Percentiles rank a stretch among this genome's conserved stretches.
These are phyloP conservation scores for Tulasnella sp. DNA, from an alignment of 768 basidiomycete species.

Conservation along the genomic window DNA sequence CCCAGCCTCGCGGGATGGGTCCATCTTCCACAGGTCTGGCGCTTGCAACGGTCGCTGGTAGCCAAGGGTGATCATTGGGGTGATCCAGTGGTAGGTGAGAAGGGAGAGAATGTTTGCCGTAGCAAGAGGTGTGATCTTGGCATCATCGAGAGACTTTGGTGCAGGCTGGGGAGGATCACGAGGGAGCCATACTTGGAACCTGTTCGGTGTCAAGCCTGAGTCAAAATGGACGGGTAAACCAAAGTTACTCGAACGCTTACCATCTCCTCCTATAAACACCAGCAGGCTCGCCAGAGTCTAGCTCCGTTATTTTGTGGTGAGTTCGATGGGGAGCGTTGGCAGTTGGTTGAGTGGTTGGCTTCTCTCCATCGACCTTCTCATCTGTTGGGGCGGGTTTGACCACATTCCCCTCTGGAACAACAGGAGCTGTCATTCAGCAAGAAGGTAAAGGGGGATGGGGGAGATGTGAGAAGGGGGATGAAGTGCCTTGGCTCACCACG, in stretches of 20 bases:
- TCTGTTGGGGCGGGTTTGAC: background rate
- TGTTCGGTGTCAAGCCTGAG: background rate
- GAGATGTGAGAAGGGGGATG: background rate
- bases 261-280: background rate
- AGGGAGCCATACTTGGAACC: conserved; percentile 51
- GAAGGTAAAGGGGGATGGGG: background rate
- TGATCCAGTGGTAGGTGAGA: conserved; percentile 66
- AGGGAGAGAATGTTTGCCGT: conserved; percentile 56
- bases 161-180: conserved; percentile 56
- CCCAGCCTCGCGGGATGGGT: conserved; percentile 49
- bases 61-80: conserved; percentile 51
- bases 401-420: background rate
- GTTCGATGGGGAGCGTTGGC: background rate
- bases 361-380: background rate
- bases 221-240: background rate
- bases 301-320: background rate
- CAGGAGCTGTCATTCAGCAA: background rate
- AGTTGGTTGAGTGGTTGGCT: background rate
- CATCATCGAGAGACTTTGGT: conserved; percentile 54
- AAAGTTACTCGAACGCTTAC: background rate
- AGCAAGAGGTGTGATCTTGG: conserved; percentile 57
- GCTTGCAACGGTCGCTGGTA: conserved; percentile 74
- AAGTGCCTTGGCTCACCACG: background rate
- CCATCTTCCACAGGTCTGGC: conserved; percentile 69
- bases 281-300: background rate